Evolutionary conservation across 176 grass and related monocot genomes (phyloP), one percentile per base, ranked within the genome.

Genomic region (Eragrostis nindensis): DNA sequence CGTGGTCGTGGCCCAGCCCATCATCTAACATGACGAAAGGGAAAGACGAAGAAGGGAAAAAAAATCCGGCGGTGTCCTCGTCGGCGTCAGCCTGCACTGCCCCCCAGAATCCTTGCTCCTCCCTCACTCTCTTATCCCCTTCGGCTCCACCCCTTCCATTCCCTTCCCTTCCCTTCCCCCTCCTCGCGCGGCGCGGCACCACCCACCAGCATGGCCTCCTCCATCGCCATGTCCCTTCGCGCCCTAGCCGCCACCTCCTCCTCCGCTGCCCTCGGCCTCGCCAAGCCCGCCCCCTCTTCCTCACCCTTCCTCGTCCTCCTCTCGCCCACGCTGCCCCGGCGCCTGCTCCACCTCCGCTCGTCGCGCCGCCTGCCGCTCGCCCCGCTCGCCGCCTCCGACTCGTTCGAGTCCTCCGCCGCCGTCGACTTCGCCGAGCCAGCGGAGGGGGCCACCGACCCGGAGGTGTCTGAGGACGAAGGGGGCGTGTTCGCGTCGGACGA

Each of bases 231-330:
- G 45, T 64, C 87, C 16, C 82, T 89, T 19, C 82, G 76, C 63
- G 72, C 87, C 15, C 82, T 81, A 57, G 78, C 65, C 36, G 82
- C 71, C 52, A 57, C 40, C 45, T 16, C 47, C 8, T 69, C 21
- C 59, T 54, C 78, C 16, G 2, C 32, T 36, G 32, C 32, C 32
- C 32, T 36, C 32, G 32, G 63, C 25, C 82, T 80, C 21, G 62
- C 70, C 9, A 89, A 75, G 21, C 63, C 43, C 29, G 5, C 14
- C 50, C 0, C 65, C 8, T 0, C 39, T 2, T 3, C 59, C 45
- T n/a, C 75, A 38, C 14, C 26, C 0, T 77, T 82, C 1, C 81
- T 89, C 82, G 71, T 89, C 17, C 38, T 85, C 27, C 82, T 89
- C 39, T 78, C 85, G 46, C 52, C 82, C 3, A 77, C 87, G 16